phyloP scores from a whole-genome alignment of 148 eudicot species.

The Rhododendron griersonianum region DNA sequence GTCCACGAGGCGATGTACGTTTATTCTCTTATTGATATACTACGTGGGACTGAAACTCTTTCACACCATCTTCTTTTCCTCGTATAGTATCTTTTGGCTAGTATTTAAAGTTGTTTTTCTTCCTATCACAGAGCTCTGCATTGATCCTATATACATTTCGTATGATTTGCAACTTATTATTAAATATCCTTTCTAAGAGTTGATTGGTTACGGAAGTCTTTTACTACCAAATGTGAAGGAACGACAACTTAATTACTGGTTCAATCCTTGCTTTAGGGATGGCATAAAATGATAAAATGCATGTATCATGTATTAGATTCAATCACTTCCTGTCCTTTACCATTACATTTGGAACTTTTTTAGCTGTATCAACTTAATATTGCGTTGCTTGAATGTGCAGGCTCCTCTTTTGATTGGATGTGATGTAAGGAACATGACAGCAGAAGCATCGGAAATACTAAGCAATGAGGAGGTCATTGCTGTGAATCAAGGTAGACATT shows the following conservation, averaged over 20 bases:
- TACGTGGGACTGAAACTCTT: not conserved
- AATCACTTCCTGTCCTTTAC: not conserved
- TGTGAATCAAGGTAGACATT: conserved; percentile 76
- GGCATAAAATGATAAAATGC: not conserved
- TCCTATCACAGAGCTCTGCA: not conserved
- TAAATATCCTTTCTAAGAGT: not conserved
- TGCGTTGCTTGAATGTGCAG: conserved; percentile 33
- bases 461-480: conserved; percentile 81
- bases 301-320: not conserved
- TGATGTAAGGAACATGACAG: conserved; percentile 86
- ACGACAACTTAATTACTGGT: not conserved
- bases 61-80: too few species aligned
- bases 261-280: not conserved
- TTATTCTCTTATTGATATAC: not conserved
- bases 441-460: conserved; percentile 74
- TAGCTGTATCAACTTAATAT: conserved; percentile 1
- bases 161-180: not conserved
- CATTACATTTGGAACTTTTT: not conserved
- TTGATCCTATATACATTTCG: not conserved
- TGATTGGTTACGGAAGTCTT: not conserved
- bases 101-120: too few species aligned
- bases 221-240: not conserved
- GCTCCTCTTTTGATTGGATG: conserved; percentile 93
- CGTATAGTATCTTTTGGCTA: not conserved
- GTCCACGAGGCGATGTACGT: not conserved